Evolutionary conservation across 139 green algal genomes (phyloP), one percentile per base, ranked within the genome.

Genomic region (Zygnema cylindricum): DNA sequence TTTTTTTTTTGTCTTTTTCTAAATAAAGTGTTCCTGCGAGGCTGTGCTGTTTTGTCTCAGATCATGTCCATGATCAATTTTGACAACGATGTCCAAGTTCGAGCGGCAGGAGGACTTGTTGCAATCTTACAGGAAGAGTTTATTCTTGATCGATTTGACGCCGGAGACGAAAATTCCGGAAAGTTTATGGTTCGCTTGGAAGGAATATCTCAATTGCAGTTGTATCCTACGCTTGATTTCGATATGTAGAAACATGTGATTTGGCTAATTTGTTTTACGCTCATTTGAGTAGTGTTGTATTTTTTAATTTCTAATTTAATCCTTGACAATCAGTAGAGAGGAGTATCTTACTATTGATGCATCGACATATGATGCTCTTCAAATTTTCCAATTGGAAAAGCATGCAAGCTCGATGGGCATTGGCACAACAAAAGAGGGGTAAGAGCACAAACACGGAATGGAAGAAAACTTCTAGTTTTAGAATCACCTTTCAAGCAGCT

Each of bases 331-430:
- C 43, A 3, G 57, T 11, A 86, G 76, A 43, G 76, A 89, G 3
- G 63, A 71, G 3, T 89, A 76, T 54, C 33, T 89, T 3, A 89
- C 76, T 39, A 2, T 89, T 69, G 84, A 89, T n/a, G 76, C 84
- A 35, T 30, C 84, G 25, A 89, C 76, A n/a, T 77, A 76, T 2
- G 85, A 89, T 30, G 40, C 84, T 1, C 85, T 91, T 22, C 87
- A 91, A 79, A 92, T 92, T 43, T 92, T 92, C 84, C 90, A 93
- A 54, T 84, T 94, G 36, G 96, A 98, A 75, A 63, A 73, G 22
- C 96, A 98, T 86, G 96, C 96, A 2, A 95, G 92, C 3, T 71
- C 88, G 54, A 98, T 98, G 96, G 96, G 96, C 54, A 95, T 98
- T 3, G 96, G 96, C 76, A 92, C 88, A 25, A 69, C 93, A 57